A percentile compares a stretch with the other conserved stretches of the same genome.
phyloP scores from a whole-genome alignment of 305 asterid species.

The Fraxinus ornus region DNA sequence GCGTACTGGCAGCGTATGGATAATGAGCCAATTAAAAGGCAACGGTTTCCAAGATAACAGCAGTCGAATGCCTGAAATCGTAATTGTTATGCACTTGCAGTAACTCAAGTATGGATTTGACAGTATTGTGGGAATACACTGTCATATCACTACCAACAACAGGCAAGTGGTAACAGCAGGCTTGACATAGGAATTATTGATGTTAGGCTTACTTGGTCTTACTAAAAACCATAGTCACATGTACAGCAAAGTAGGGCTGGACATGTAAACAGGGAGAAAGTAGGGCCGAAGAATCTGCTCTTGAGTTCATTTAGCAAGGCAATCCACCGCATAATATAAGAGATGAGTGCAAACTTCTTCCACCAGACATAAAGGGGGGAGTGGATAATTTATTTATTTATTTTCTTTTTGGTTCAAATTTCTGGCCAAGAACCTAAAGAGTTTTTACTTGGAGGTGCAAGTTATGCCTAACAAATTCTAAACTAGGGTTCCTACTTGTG shows the following conservation, averaged over 20 bases:
- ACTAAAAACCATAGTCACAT: background rate
- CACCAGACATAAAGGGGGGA: background rate
- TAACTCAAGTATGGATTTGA: background rate
- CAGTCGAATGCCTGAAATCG: background rate
- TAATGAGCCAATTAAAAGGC: background rate
- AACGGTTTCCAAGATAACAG: background rate
- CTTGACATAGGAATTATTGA: background rate
- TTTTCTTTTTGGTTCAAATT: background rate
- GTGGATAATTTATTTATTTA: background rate
- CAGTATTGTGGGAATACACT: background rate
- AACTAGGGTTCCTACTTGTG: background rate
- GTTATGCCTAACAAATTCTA: constrained; percentile 10
- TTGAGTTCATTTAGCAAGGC: constrained; percentile 1
- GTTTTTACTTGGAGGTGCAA: background rate
- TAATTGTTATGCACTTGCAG: background rate
- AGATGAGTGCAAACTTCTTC: background rate
- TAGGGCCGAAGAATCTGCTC: constrained; percentile 7
- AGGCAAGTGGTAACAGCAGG: background rate
- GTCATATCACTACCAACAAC: background rate
- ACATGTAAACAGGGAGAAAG: background rate
- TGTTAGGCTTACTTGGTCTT: background rate
- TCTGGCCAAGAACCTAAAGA: background rate
- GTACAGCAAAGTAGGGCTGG: background rate
- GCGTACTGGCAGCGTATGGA: constrained; percentile 1
- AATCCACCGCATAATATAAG: constrained; percentile 4